Evolutionary conservation across 2,329 filamentous ascomycete genomes (phyloP).

Genomic region (Exserohilum rostratum): DNA sequence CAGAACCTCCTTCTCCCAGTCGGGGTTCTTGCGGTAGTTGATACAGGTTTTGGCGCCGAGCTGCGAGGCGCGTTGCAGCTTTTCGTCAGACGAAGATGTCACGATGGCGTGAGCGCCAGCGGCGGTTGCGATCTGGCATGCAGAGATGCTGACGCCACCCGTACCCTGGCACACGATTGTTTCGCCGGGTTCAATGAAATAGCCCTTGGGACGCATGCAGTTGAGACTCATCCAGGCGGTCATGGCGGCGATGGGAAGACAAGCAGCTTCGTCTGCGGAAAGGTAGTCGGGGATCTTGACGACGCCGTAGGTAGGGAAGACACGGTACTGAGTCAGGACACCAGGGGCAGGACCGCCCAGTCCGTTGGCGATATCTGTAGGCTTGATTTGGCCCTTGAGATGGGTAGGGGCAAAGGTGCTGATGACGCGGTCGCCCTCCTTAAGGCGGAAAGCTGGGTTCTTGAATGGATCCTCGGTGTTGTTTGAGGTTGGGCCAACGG

Average conservation of each 20-base stretch:
- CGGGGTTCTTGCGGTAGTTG: conserved; percentile 64
- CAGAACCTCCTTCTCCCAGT: conserved; percentile 67
- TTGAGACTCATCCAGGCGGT: conserved; percentile 72
- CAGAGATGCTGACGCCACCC: conserved; percentile 52
- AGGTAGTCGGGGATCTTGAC: conserved; percentile 64
- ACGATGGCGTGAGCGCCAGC: conserved; percentile 59
- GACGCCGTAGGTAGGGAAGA: conserved; percentile 63
- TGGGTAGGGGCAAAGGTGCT: conserved; percentile 66
- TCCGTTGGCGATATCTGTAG: conserved; percentile 61
- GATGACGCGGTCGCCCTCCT: conserved; percentile 67
- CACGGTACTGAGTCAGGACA: conserved; percentile 64
- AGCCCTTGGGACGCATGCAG: conserved; percentile 61
- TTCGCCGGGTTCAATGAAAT: conserved; percentile 52
- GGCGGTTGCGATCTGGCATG: conserved; percentile 50
- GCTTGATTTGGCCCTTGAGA: conserved; percentile 64
- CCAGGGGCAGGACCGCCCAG: conserved; percentile 67
- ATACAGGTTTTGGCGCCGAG: conserved; percentile 65
- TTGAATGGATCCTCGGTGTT: conserved; percentile 54
- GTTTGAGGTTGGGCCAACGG: conserved; percentile 52
- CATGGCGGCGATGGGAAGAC: conserved; percentile 65
- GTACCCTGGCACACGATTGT: conserved; percentile 52
- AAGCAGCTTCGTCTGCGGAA: conserved; percentile 64
- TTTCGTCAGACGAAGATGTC: conserved; percentile 63
- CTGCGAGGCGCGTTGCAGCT: conserved; percentile 58
- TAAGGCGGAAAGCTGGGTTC: conserved; percentile 40